Conservation (phyloP, 495 filamentous ascomycete genomes). For the Haplographium delicatum region DNA sequence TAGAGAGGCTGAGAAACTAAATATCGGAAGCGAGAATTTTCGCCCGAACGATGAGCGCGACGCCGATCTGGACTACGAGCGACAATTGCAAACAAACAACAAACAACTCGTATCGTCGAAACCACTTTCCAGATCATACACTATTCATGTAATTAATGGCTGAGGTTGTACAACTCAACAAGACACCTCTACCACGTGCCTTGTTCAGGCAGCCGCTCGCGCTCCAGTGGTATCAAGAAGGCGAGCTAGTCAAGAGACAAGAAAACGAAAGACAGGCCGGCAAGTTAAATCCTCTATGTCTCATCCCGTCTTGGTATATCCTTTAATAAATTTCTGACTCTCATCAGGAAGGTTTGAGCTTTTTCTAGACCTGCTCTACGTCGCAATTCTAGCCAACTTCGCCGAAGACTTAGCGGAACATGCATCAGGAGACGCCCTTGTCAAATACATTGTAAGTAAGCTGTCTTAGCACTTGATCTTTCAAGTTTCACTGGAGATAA, state of each 20-base stretch:
- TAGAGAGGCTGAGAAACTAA: too few relatives aligned
- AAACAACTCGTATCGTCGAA: too few relatives aligned
- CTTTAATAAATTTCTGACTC: too few relatives aligned
- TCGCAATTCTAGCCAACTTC: slow-evolving; percentile 28
- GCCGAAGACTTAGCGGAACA: slow-evolving; percentile 4
- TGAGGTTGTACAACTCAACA: neutral
- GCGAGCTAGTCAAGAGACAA: slow-evolving; percentile 31
- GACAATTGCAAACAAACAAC: too few relatives aligned
- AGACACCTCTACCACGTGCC: neutral
- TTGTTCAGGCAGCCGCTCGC: slow-evolving; percentile 35
- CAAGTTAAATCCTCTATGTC: slow-evolving; percentile 7
- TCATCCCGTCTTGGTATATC: neutral
- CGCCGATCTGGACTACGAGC: too few relatives aligned
- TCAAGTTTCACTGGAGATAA: too few relatives aligned
- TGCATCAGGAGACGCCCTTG: neutral
- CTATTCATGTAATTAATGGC: neutral
- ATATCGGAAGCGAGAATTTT: too few relatives aligned
- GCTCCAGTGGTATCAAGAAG: slow-evolving; percentile 40
- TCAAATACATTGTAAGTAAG: slow-evolving; percentile 6
- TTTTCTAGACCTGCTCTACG: slow-evolving; percentile 45
- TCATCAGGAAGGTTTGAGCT: slow-evolving; percentile 39
- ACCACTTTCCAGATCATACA: too few relatives aligned
- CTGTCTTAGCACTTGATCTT: neutral
- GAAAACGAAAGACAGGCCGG: slow-evolving; percentile 36
- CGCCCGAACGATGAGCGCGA: too few relatives aligned